Conservation (phyloP, 1,284 basidiomycete genomes). For the Ganoderma boninense region DNA sequence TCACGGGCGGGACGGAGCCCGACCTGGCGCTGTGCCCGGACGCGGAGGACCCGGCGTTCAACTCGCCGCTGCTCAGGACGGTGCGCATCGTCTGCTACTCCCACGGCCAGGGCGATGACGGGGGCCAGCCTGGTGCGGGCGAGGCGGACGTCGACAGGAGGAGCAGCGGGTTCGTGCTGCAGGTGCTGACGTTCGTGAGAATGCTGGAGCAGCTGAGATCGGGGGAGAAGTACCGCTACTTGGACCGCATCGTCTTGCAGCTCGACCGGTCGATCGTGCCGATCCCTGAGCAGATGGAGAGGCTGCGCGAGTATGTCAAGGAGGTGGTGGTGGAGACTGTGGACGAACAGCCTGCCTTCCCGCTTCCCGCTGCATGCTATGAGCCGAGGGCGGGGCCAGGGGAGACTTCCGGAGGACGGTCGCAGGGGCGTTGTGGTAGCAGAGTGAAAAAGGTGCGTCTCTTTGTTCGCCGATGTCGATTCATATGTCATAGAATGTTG, state of each 20-base stretch:
- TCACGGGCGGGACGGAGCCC: neutral
- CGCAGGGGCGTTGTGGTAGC: slow-evolving; percentile 8
- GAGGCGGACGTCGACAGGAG: neutral
- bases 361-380: slow-evolving; percentile 4
- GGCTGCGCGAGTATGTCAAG: slow-evolving; percentile 4
- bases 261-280: neutral
- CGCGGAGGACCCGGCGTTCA: neutral
- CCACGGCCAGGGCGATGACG: neutral
- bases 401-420: neutral
- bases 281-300: neutral
- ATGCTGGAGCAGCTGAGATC: slow-evolving; percentile 3
- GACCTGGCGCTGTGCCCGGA: neutral
- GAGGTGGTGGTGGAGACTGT: slow-evolving; percentile 6
- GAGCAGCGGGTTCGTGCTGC: neutral
- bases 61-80: neutral
- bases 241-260: slow-evolving; percentile 1
- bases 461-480: neutral
- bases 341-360: neutral
- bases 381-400: neutral
- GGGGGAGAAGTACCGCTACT: neutral
- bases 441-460: neutral
- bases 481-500: neutral
- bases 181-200: neutral
- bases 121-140: neutral
- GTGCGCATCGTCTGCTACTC: neutral